phyloP scores from a whole-genome alignment of 2,329 filamentous ascomycete genomes.

The Xylaria sp. region DNA sequence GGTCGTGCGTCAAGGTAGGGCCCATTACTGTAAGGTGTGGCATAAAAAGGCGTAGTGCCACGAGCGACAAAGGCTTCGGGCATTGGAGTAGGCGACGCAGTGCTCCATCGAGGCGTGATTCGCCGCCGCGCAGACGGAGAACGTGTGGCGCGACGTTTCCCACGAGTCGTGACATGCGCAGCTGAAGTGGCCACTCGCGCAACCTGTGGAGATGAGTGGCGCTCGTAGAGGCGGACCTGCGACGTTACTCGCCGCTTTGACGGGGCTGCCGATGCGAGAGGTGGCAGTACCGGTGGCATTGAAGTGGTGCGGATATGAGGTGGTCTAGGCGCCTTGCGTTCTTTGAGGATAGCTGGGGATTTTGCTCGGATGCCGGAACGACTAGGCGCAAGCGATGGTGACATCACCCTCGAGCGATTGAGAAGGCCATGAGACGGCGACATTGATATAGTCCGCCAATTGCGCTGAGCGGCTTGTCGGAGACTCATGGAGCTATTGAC shows the following conservation, averaged over 20 bases:
- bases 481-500: conserved; percentile 46
- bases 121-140: conserved; percentile 57
- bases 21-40: conserved; percentile 71
- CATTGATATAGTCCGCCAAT: conserved; percentile 42
- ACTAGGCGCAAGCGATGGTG: conserved; percentile 41
- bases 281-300: conserved; percentile 47
- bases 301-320: conserved; percentile 56
- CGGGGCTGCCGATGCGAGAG: conserved; percentile 44
- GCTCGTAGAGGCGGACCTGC: conserved; percentile 42
- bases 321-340: conserved; percentile 48
- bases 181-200: conserved; percentile 31
- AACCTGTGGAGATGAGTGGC: conserved; percentile 44
- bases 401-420: conserved; percentile 31
- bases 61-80: conserved; percentile 40
- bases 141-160: conserved; percentile 54
- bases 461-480: conserved; percentile 45
- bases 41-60: conserved; percentile 65
- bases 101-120: conserved; percentile 60
- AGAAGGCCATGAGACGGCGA: conserved; percentile 43
- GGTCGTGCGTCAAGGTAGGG: conserved; percentile 47
- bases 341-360: conserved; percentile 43
- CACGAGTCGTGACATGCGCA: conserved; percentile 34
- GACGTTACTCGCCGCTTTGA: conserved; percentile 52
- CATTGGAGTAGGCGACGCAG: conserved; percentile 48
- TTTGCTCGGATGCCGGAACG: conserved; percentile 43